phyloP scores from a whole-genome alignment of 495 filamentous ascomycete genomes.

The Opeltia flavorubescens region DNA sequence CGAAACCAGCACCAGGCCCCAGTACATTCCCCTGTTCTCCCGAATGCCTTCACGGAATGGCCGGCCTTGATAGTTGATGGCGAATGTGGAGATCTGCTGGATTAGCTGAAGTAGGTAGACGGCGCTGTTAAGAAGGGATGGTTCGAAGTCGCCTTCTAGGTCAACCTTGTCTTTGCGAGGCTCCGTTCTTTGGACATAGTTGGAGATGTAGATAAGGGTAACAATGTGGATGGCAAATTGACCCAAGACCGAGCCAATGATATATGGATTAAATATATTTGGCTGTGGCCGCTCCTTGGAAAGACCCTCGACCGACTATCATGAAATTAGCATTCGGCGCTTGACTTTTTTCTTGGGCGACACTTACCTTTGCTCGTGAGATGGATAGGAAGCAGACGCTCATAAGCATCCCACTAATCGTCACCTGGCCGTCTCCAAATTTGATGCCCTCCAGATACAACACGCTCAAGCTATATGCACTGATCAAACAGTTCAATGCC shows the following conservation, averaged over 20 bases:
- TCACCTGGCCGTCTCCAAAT: conserved; percentile 96
- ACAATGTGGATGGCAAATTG: conserved; percentile 95
- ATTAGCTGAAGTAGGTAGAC: conserved; percentile 97
- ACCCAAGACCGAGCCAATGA: conserved; percentile 93
- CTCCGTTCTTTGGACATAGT: conserved; percentile 68
- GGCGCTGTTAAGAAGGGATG: conserved; percentile 88
- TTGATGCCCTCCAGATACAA: conserved; percentile 98
- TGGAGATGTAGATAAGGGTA: conserved; percentile 87
- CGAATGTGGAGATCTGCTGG: conserved; percentile 98
- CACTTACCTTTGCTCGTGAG: conserved; percentile 67
- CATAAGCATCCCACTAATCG: conserved; percentile 99
- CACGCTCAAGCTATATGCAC: conserved; percentile 91
- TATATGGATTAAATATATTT: conserved; percentile 98
- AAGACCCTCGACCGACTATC: conserved; percentile 73
- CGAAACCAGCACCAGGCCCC: conserved; percentile 77
- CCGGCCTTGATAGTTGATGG: conserved; percentile 97
- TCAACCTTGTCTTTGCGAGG: conserved; percentile 65
- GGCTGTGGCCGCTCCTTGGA: conserved; percentile 96
- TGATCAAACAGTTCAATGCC: conserved; percentile 94
- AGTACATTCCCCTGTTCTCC: conserved; percentile 97
- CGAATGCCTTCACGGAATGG: conserved; percentile 92
- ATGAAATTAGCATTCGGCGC: conserved; percentile 14
- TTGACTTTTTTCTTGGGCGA: not conserved
- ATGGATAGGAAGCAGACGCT: conserved; percentile 98
- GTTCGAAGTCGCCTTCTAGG: conserved; percentile 87